Evolutionary conservation across 2,329 filamentous ascomycete species (phyloP), one percentile per base, ranked within the genome.

Genomic region (Colletotrichum eremochloae): DNA sequence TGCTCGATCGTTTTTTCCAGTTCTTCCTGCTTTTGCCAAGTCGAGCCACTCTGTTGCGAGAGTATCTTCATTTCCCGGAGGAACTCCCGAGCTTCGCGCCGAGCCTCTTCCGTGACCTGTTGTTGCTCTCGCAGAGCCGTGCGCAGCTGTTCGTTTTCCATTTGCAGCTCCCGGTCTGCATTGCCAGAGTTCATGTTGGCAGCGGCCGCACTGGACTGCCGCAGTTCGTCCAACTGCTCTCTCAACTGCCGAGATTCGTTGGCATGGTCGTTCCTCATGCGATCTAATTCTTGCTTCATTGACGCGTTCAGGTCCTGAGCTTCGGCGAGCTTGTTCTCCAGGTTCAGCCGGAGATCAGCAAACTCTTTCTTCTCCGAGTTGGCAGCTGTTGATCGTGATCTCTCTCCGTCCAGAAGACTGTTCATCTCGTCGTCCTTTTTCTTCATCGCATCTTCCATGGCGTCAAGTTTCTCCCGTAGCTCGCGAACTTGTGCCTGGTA

Each of bases 61-160:
- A 98, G 87, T 57, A 89, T 86, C 74, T 94, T 91, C 96, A 98
- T 99, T 81, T 99, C 96, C 74, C 90, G 88, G 55, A 99, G 83
- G 79, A 96, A 97, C 62, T 91, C 89, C 68, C 94, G 91, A 0
- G 95, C 95, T 82, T 98, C 94, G 67, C 89, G 90, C 33, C 94
- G 91, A 42, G 98, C 96, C 77, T 97, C 93, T 73, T 97, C 93
- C 0, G 95, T 97, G 2, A 96, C 89, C 69, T 92, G 88, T 76
- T 94, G 92, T 80, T 98, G 96, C 74, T 95, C 88, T 64, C 86
- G 84, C 31, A 96, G 82, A 40, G 92, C 88, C 46, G 82, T 81
- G 74, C 92, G 90, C 31, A 95, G 83, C 55, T 90, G 89, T 68
- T 92, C 87, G 77, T 98, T 93, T 77, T 94, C 92, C 57, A 85